phyloP scores from a whole-genome alignment of 768 basidiomycete species.

The Tylopilus vinaceipallidus region DNA sequence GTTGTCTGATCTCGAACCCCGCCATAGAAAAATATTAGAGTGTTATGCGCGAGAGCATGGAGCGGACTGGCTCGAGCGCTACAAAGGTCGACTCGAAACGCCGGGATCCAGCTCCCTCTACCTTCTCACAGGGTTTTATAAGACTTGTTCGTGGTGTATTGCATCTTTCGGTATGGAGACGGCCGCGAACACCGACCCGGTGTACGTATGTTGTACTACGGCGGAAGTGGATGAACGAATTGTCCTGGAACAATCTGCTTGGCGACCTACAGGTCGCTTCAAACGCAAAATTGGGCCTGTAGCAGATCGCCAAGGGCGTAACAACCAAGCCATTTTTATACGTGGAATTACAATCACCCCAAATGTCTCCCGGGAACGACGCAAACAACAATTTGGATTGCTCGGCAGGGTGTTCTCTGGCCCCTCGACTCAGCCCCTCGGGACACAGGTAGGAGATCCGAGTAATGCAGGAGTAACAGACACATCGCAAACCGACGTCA shows the following conservation, averaged over 20 bases:
- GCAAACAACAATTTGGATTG: neutral
- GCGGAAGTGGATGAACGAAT: neutral
- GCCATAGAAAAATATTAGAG: neutral
- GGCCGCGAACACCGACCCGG: neutral
- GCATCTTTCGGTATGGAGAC: neutral
- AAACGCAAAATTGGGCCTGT: neutral
- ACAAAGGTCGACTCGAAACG: neutral
- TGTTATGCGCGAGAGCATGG: neutral
- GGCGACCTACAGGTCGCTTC: neutral
- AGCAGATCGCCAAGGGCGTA: neutral
- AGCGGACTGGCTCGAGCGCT: neutral
- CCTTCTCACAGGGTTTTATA: conserved; percentile 1
- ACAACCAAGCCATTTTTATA: neutral
- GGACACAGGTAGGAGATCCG: too few species aligned
- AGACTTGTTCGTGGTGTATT: neutral
- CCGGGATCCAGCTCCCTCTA: neutral
- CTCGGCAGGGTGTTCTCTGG: neutral
- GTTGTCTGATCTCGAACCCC: too few species aligned
- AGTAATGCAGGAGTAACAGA: neutral
- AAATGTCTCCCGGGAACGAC: neutral
- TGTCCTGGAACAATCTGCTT: neutral
- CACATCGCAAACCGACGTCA: neutral
- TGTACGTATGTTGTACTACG: neutral
- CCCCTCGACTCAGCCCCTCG: neutral
- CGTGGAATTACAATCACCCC: neutral